Percentiles rank a stretch among this genome's conserved stretches.
Evolutionary conservation across 331 rosid genomes (phyloP).

Genomic region (Quercus lobata): DNA sequence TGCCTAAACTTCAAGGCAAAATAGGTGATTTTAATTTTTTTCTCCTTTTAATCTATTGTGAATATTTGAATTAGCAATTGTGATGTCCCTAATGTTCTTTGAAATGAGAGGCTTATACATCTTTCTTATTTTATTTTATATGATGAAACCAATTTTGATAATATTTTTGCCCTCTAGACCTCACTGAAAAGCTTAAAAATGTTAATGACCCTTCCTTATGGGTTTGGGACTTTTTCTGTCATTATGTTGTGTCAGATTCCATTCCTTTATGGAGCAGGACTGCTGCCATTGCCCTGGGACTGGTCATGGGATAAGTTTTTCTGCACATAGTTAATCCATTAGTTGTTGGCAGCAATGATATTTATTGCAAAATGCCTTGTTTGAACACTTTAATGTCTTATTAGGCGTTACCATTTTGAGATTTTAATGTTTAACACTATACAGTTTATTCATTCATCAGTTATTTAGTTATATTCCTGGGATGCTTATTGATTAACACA

Average conservation of each 20-base stretch:
- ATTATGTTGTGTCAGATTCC: too few species aligned
- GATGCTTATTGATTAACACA: too few species aligned
- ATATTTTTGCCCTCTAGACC: not conserved
- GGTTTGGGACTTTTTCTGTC: too few species aligned
- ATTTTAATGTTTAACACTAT: too few species aligned
- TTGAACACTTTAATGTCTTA: not conserved
- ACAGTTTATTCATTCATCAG: too few species aligned
- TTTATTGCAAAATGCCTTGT: not conserved
- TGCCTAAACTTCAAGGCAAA: not conserved
- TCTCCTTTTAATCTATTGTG: not conserved
- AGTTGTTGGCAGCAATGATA: too few species aligned
- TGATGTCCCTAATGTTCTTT: not conserved
- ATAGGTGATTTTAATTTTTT: not conserved
- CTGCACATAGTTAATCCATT: too few species aligned
- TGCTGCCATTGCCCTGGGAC: too few species aligned
- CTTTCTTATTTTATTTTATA: too few species aligned
- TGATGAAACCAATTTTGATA: not conserved
- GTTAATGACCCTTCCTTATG: not conserved
- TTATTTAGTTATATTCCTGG: too few species aligned
- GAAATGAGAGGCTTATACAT: not conserved
- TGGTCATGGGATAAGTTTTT: too few species aligned
- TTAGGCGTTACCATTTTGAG: not conserved
- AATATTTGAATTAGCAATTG: not conserved
- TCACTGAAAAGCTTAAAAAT: not conserved
- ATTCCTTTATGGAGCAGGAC: too few species aligned